phyloP scores from a whole-genome alignment of 768 basidiomycete species.

The Hortiboletus flavorubellus region DNA sequence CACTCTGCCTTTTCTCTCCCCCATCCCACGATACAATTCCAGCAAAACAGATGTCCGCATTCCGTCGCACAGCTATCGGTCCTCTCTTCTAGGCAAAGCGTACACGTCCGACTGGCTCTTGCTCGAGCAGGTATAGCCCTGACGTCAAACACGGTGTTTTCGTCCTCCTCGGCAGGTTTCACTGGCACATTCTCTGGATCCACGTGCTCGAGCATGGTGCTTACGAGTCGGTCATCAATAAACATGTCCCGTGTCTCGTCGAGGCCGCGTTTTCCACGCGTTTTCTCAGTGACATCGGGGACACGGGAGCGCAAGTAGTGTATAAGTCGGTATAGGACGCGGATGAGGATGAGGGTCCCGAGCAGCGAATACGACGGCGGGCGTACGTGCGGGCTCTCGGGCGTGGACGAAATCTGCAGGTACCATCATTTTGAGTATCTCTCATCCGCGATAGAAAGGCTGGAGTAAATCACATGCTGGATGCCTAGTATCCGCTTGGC shows the following conservation, averaged over 20 bases:
- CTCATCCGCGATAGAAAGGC: neutral
- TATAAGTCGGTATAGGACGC: slow-evolving; percentile 62
- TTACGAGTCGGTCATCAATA: slow-evolving; percentile 61
- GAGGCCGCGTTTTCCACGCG: slow-evolving; percentile 34
- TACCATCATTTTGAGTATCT: slow-evolving; percentile 3
- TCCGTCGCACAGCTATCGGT: slow-evolving; percentile 81
- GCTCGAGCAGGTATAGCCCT: slow-evolving; percentile 47
- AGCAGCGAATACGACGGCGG: slow-evolving; percentile 87
- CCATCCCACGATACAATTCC: slow-evolving; percentile 88
- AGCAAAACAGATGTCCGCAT: slow-evolving; percentile 88
- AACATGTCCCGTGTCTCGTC: slow-evolving; percentile 37
- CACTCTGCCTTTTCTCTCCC: slow-evolving; percentile 89
- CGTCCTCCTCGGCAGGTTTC: slow-evolving; percentile 66
- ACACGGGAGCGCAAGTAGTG: slow-evolving; percentile 38
- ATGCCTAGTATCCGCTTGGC: slow-evolving; percentile 64
- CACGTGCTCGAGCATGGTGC: slow-evolving; percentile 47
- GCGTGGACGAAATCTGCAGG: slow-evolving; percentile 66
- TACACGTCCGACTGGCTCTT: slow-evolving; percentile 67
- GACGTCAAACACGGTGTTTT: slow-evolving; percentile 63
- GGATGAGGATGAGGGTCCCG: slow-evolving; percentile 64
- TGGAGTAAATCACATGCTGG: slow-evolving; percentile 51
- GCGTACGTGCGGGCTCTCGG: slow-evolving; percentile 64
- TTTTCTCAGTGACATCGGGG: slow-evolving; percentile 24
- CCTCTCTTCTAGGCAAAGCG: slow-evolving; percentile 81
- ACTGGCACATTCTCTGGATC: slow-evolving; percentile 52